phyloP scores from a whole-genome alignment of 352 stramenopile genomes.

The Plasmopara muralis region DNA sequence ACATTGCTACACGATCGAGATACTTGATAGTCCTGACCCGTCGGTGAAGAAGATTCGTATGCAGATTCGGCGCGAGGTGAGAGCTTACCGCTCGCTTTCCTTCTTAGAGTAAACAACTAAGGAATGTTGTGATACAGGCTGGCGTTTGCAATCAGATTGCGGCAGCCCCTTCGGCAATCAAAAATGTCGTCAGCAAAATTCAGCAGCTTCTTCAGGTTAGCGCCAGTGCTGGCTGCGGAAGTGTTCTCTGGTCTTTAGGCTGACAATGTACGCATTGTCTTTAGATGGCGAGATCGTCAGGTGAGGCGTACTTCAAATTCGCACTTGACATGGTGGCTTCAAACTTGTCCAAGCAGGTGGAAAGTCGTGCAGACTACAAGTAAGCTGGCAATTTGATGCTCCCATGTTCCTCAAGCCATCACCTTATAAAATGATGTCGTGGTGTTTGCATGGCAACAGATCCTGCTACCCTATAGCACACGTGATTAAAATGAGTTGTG shows the following conservation, averaged over 20 bases:
- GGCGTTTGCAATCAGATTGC: conserved; percentile 81
- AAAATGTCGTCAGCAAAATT: conserved; percentile 62
- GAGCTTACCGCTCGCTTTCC: not conserved
- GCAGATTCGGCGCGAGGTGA: conserved; percentile 58
- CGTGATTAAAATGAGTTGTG: conserved; percentile 74
- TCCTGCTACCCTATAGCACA: conserved; percentile 65
- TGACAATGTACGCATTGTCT: not conserved
- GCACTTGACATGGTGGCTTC: conserved; percentile 62
- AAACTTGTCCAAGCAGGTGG: conserved; percentile 65
- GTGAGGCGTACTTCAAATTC: conserved; percentile 63
- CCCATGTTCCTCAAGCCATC: not conserved
- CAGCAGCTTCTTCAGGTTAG: conserved; percentile 48
- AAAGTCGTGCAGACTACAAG: conserved; percentile 71
- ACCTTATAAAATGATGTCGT: not conserved
- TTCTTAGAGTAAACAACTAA: not conserved
- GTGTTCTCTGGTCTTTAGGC: not conserved
- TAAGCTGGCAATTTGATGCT: conserved; percentile 19
- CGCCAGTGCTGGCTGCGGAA: not conserved
- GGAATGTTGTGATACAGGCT: conserved; percentile 23
- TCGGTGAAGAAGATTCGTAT: conserved; percentile 60
- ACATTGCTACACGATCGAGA: conserved; percentile 35
- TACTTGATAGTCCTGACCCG: conserved; percentile 42
- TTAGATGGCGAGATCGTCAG: conserved; percentile 44
- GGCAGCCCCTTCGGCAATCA: conserved; percentile 54
- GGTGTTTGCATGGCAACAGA: conserved; percentile 15